Evolutionary conservation across 1,284 basidiomycete species (phyloP), one percentile per base, ranked within the genome.

Genomic region (Nidula niveotomentosa): DNA sequence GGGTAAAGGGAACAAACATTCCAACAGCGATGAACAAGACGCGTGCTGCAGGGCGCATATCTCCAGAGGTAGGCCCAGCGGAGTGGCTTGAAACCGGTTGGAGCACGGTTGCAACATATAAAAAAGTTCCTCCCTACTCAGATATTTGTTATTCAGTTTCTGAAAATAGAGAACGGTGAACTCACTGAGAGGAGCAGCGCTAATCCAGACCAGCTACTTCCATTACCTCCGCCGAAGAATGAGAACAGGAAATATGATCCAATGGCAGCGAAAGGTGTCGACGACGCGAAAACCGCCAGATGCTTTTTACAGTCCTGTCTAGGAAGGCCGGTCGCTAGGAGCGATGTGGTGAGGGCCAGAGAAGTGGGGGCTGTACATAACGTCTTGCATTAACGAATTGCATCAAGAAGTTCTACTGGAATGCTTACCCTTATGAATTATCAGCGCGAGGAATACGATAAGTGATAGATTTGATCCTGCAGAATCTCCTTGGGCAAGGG

Each of bases 61-160:
- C 83, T 23, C 76, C 76, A 13, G 71, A 60, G 18, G 74, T 62
- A 7, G 71, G 58, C 39, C 62, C 23, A 23, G 23, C 69, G 8
- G 75, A 67, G 52, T 80, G 76, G 12, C 78, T 76, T 8, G 88
- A 83, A 43, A 90, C 78, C 2, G 90, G 85, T 66, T 93, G 91
- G 23, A 95, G 77, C 36, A 94, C 90, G 2, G 95, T 96, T 0
- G 95, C 94, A 36, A 98, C 95, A 67, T 96, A 98, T 34, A 98
- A 76, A 71, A 98, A 98, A 1, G 93, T 94, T 12, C 95, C 95
- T 39, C 93, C 96, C 93, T 94, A 53, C 36, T 10, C 23, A 5
- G 23, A 23, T 23, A 23, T 23, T 23, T 39, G 2, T 49, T 12
- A 36, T 49, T 48, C 43, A 45, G 33, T 30, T 36, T 15, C 15